Evolutionary conservation across 2,329 filamentous ascomycete genomes (phyloP), one percentile per base, ranked within the genome.

Genomic region (Nemania sp.): DNA sequence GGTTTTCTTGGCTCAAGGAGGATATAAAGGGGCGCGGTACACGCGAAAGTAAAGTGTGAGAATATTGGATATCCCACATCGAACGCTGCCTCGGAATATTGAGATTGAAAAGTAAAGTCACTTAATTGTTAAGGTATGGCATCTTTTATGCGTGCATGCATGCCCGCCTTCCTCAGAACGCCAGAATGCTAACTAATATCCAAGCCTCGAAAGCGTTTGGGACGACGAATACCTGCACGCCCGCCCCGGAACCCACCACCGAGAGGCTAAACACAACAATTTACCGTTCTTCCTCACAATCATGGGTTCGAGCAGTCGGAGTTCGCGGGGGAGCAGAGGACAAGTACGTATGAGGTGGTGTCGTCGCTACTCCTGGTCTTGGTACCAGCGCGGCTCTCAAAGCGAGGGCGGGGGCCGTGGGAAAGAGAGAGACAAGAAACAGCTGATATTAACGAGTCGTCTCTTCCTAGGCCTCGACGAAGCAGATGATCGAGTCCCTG

Each of bases 401-500:
- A n/a, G 12, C 12, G 34, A 18, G 2, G 17, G 39, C n/a, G 39
- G 18, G 6, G 17, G 39, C 17, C 15, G n/a, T n/a, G n/a, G n/a
- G n/a, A n/a, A n/a, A n/a, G n/a, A n/a, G n/a, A n/a, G n/a, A n/a
- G n/a, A n/a, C n/a, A n/a, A n/a, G n/a, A 34, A 39, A 29, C 25
- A n/a, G 17, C 48, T 53, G n/a, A 63, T 40, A 40, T 39, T 29
- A 29, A 29, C 7, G 21, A 20, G 39, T 47, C 12, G 25, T 52
- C 5, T 37, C 7, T 2, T 43, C 40, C 35, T 55, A 78, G 74
- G 69, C 71, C 15, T 77, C 78, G 0, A 66, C 75, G 46, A 74
- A 74, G 43, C 82, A 87, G 63, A 80, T 90, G 63, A 84, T 91
- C 64, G 79, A 86, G 21, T 85, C 87, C 0, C 80, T 92, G 20